These are phyloP conservation scores for Starmera caribaea DNA, from an alignment of 805 yeast species.

Conservation along the genomic window DNA sequence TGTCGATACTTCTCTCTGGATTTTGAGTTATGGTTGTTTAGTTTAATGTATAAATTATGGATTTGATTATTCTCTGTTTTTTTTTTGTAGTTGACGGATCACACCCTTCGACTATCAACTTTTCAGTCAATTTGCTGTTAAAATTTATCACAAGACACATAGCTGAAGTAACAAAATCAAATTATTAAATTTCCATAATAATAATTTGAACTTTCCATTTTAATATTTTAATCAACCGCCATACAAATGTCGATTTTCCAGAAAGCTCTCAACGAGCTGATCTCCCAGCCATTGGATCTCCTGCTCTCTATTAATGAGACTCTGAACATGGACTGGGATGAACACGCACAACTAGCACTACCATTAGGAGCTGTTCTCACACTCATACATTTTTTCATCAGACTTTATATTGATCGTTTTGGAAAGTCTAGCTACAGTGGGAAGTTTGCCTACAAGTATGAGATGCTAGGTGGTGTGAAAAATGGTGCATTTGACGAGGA, in stretches of 20 bases:
- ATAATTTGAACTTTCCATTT: no score
- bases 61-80: no score
- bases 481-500: conserved; percentile 1
- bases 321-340: conserved; percentile 17
- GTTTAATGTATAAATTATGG: neutral
- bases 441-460: conserved; percentile 6
- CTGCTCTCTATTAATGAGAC: neutral
- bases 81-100: no score
- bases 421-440: neutral
- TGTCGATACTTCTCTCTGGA: neutral
- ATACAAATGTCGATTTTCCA: no score
- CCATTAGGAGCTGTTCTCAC: conserved; percentile 17
- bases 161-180: no score
- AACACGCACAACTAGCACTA: conserved; percentile 15
- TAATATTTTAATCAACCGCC: no score
- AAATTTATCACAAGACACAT: no score
- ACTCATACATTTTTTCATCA: conserved; percentile 13
- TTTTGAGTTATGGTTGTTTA: neutral
- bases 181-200: no score
- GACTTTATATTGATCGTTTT: conserved; percentile 13
- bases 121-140: no score
- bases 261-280: no score
- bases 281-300: no score
- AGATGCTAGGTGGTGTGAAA: conserved; percentile 11
- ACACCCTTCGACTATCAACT: no score